Evolutionary conservation across 2,329 filamentous ascomycete genomes (phyloP).

Genomic region (Leptoxyphium fumago): DNA sequence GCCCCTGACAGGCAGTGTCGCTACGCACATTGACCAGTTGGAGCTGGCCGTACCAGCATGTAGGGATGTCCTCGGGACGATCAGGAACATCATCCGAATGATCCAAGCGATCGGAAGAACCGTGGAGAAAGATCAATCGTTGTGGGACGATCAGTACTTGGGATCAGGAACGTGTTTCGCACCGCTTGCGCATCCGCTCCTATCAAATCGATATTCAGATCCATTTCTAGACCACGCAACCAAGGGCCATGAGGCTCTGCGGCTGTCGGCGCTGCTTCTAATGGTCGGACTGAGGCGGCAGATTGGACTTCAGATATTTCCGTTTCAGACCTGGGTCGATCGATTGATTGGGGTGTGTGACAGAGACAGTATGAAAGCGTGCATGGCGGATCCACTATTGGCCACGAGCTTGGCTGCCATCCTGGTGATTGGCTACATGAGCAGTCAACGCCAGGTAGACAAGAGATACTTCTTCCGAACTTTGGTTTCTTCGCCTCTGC

Average conservation of each 20-base stretch:
- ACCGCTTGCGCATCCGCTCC: neutral
- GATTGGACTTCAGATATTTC: neutral
- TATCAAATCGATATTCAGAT: neutral
- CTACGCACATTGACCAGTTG: neutral
- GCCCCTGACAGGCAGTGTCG: neutral
- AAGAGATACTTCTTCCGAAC: neutral
- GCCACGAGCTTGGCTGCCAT: neutral
- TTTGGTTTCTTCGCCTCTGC: neutral
- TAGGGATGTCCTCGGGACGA: neutral
- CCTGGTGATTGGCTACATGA: neutral
- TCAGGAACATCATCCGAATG: neutral
- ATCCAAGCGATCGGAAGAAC: neutral
- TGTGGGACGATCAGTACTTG: neutral
- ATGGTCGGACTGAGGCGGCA: neutral
- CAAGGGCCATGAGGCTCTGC: neutral
- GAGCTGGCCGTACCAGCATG: neutral
- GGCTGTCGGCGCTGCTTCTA: neutral
- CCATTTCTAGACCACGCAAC: neutral
- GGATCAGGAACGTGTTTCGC: neutral
- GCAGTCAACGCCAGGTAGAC: neutral
- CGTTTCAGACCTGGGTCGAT: neutral
- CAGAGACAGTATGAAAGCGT: neutral
- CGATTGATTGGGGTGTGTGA: neutral
- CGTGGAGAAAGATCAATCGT: neutral
- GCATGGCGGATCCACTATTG: neutral